phyloP scores from a whole-genome alignment of 306 rosid species.

The Bauhinia variegata region DNA sequence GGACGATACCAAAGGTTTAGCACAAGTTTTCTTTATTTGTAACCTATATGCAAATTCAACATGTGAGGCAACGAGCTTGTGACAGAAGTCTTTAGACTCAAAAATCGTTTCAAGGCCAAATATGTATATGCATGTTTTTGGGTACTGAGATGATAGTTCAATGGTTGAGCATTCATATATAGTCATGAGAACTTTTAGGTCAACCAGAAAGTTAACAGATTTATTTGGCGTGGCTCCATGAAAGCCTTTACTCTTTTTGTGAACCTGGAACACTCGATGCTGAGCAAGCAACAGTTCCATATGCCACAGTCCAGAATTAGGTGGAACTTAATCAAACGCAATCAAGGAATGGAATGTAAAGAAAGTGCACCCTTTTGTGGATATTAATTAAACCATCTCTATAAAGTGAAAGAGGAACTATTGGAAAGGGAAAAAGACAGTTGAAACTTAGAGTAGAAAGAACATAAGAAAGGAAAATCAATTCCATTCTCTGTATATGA shows the following conservation, averaged over 20 bases:
- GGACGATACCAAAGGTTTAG: constrained; percentile 3
- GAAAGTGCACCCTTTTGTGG: neutral
- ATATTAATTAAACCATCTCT: constrained; percentile 1
- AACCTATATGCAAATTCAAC: no score
- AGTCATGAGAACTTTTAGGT: neutral
- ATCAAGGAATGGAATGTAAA: neutral
- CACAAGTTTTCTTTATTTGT: no score
- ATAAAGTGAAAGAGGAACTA: neutral
- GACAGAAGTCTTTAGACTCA: no score
- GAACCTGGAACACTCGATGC: neutral
- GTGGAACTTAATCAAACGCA: constrained; percentile 19
- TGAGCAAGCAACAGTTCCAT: constrained; percentile 12
- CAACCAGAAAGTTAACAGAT: no score
- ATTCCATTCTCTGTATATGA: constrained; percentile 4
- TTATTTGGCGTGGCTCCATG: no score
- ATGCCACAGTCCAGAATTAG: constrained; percentile 31
- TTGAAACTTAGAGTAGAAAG: neutral
- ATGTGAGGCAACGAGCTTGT: no score
- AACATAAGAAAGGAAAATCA: neutral
- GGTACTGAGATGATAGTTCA: no score
- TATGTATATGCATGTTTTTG: no score
- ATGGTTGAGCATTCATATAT: neutral
- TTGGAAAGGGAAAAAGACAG: constrained; percentile 7
- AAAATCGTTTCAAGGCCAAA: no score
- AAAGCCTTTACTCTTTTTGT: neutral